These are phyloP conservation scores for Hortiboletus campestris DNA, from an alignment of 768 basidiomycete genomes.

Conservation along the genomic window DNA sequence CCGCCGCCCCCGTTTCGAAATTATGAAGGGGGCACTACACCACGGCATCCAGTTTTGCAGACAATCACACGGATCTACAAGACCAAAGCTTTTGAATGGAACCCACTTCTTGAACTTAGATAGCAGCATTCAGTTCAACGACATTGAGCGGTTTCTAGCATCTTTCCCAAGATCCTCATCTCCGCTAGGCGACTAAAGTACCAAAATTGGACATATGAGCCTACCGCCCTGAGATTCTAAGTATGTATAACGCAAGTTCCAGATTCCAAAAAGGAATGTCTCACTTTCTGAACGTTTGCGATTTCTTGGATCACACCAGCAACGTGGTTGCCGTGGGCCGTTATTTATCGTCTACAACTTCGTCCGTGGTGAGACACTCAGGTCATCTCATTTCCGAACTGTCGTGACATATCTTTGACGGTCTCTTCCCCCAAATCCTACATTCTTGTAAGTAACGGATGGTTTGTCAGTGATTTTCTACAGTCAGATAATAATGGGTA, in stretches of 20 bases:
- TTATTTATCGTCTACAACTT: background rate
- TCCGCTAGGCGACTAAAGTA: background rate
- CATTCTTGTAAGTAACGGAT: conserved; percentile 3
- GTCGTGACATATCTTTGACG: background rate
- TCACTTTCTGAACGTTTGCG: conserved; percentile 14
- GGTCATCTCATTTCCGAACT: conserved; percentile 3
- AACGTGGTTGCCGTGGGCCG: background rate
- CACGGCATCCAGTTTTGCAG: background rate
- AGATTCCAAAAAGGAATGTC: conserved; percentile 10
- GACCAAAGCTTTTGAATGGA: background rate
- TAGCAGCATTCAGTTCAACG: background rate
- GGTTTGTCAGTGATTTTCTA: background rate
- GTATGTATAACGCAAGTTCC: conserved; percentile 12
- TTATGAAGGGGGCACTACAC: background rate
- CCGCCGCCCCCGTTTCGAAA: background rate
- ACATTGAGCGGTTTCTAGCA: background rate
- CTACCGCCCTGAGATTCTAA: background rate
- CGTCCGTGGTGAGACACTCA: conserved; percentile 16
- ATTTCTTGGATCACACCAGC: background rate
- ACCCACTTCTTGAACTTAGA: conserved; percentile 5
- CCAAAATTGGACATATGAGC: conserved; percentile 2
- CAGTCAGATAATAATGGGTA: background rate
- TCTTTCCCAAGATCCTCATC: background rate
- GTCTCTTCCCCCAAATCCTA: background rate
- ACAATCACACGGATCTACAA: background rate